Evolutionary conservation across 164 flowering plant species (phyloP).

Genomic region (Akebia trifoliata): DNA sequence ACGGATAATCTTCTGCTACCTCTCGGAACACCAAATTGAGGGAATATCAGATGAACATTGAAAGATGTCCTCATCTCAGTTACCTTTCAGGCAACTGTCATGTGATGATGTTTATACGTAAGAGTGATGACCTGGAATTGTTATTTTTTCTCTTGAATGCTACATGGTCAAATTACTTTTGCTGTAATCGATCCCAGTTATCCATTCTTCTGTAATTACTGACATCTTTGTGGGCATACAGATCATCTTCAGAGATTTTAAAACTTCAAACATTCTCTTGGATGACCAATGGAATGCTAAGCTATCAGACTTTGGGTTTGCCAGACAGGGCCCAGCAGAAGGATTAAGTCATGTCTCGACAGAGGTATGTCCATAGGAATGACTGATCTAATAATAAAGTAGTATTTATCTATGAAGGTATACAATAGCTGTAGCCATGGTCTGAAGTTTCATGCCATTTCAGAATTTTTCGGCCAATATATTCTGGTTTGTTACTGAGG

Average conservation of each 20-base stretch:
- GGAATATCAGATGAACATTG: no score
- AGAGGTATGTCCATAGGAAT: slow-evolving; percentile 51
- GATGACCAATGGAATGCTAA: slow-evolving; percentile 96
- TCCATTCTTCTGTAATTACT: background rate
- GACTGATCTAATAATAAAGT: background rate
- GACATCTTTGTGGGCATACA: slow-evolving; percentile 16
- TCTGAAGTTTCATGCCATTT: background rate
- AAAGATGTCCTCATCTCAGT: no score
- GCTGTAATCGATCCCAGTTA: background rate
- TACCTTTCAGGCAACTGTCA: no score
- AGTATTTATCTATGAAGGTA: background rate
- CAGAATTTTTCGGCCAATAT: no score
- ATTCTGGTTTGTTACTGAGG: no score
- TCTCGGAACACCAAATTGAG: no score
- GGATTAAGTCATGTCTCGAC: slow-evolving; percentile 90
- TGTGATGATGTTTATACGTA: no score
- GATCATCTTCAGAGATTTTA: slow-evolving; percentile 95
- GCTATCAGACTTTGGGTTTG: slow-evolving; percentile 94
- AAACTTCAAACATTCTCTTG: slow-evolving; percentile 84
- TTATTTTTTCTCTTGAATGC: background rate
- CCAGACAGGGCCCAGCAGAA: slow-evolving; percentile 82
- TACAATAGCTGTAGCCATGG: no score
- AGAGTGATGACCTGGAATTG: no score
- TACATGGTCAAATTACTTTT: background rate
- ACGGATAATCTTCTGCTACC: no score